Conservation (phyloP, 2,329 filamentous ascomycete species). For the Dactylellina parvicollis region DNA sequence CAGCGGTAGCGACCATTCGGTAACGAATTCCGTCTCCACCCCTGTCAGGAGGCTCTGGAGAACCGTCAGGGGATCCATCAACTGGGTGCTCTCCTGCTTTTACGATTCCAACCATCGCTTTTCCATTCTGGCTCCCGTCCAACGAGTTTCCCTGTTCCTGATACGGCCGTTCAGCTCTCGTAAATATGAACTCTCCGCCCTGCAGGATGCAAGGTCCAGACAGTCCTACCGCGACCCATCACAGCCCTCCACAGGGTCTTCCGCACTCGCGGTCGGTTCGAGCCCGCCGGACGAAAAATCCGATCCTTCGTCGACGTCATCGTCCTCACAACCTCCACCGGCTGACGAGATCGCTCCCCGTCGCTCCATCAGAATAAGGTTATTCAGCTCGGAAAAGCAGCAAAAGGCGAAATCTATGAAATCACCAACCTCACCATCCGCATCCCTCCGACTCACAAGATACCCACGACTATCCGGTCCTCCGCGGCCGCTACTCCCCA, state of each 20-base stretch:
- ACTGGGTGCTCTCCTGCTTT: constrained; percentile 84
- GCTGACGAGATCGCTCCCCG: constrained; percentile 71
- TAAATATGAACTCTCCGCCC: constrained; percentile 33
- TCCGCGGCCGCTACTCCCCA: constrained; percentile 87
- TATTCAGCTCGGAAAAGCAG: constrained; percentile 77
- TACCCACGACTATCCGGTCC: constrained; percentile 91
- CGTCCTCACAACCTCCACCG: constrained; percentile 30
- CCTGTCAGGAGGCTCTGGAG: constrained; percentile 42
- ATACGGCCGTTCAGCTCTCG: constrained; percentile 62
- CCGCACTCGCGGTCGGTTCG: constrained; percentile 54
- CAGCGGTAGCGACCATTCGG: constrained; percentile 3
- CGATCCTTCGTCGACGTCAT: constrained; percentile 13
- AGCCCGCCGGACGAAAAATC: constrained; percentile 44
- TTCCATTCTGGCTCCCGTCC: constrained; percentile 77
- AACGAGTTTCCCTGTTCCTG: constrained; percentile 68
- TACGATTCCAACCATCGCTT: constrained; percentile 83
- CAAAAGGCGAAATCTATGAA: constrained; percentile 85
- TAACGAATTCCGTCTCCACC: constrained; percentile 18
- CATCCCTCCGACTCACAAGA: constrained; percentile 75
- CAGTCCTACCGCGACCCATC: constrained; percentile 35
- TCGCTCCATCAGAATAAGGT: constrained; percentile 88
- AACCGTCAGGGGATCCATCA: constrained; percentile 52
- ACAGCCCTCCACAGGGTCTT: constrained; percentile 59
- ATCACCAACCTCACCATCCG: constrained; percentile 85
- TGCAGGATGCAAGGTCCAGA: constrained; percentile 14